Evolutionary conservation across 2,329 filamentous ascomycete species (phyloP), one percentile per base, ranked within the genome.

Genomic region (Paraphaeosphaeria minitans): DNA sequence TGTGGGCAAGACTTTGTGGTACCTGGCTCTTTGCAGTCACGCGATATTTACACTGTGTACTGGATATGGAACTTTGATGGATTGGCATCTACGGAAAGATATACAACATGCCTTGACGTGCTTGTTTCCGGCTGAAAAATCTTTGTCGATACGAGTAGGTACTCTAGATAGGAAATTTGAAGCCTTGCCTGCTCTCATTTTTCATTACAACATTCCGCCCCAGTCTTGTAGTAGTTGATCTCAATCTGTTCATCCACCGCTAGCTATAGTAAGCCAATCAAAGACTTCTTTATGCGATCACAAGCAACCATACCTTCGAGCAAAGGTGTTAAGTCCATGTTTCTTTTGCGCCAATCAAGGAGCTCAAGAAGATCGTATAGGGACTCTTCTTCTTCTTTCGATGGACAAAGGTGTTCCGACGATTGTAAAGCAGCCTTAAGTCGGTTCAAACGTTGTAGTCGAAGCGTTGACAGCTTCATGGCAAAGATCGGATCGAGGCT

Each of bases 61-160:
- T 59, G 53, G 57, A 42, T 59, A 21, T 59, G 53, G 57, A n/a
- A 53, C 29, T 59, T 59, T 41, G 47, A 53, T 33, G 57, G 57
- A 12, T 4, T 35, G 9, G 49, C 21, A 8, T 54, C 42, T 29
- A 48, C 8, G 14, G 39, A 59, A 21, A 49, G 29, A 37, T 59
- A 59, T 29, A 59, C 57, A 6, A 56, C 57, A 21, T 59, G 57
- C 27, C 27, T 59, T 24, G 53, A 59, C 29, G 45, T 59, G 13
- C 31, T 24, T 4, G 27, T 29, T n/a, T n/a, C n/a, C n/a, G n/a
- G n/a, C n/a, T n/a, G n/a, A n/a, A n/a, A n/a, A n/a, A n/a, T n/a
- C n/a, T n/a, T n/a, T n/a, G n/a, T n/a, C n/a, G n/a, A n/a, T n/a
- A n/a, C n/a, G n/a, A n/a, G n/a, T n/a, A n/a, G n/a, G n/a, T n/a